These are phyloP conservation scores for Myxozyma mucilagina DNA, from an alignment of 805 yeast species.

Conservation along the genomic window DNA sequence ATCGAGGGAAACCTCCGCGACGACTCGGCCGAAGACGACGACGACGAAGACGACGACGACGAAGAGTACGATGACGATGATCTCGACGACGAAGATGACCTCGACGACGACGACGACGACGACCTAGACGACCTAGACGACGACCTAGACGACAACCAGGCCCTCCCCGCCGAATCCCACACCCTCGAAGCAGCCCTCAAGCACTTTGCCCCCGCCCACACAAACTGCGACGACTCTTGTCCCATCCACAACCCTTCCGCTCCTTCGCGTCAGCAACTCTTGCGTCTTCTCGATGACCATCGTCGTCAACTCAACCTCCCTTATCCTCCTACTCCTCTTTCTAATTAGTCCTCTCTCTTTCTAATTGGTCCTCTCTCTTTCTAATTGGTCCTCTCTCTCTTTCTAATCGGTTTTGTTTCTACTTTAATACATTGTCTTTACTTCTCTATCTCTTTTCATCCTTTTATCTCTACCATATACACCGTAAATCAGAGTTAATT, in stretches of 20 bases:
- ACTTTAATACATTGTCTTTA: too few relatives aligned
- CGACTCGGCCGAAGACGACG: slow-evolving; percentile 21
- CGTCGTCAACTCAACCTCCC: slow-evolving; percentile 19
- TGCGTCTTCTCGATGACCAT: slow-evolving; percentile 17
- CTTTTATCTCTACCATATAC: too few relatives aligned
- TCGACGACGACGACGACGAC: slow-evolving; percentile 6
- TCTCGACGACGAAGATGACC: slow-evolving; percentile 9
- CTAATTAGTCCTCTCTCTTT: not conserved
- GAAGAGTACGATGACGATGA: slow-evolving; percentile 13
- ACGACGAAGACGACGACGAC: slow-evolving; percentile 16
- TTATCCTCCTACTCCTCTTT: not conserved
- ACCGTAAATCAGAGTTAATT: too few relatives aligned
- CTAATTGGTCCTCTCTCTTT: too few relatives aligned
- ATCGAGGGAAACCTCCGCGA: slow-evolving; percentile 22
- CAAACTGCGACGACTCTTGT: slow-evolving; percentile 18
- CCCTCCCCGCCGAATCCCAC: slow-evolving; percentile 1
- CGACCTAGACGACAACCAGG: not conserved
- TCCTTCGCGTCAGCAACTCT: slow-evolving; percentile 9
- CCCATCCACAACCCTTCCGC: slow-evolving; percentile 21
- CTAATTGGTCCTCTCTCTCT: not conserved
- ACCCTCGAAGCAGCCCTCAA: slow-evolving; percentile 10
- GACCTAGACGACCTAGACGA: slow-evolving; percentile 5
- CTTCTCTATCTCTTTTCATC: too few relatives aligned
- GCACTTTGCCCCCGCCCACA: slow-evolving; percentile 15
- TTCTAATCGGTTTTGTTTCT: not conserved